Base-by-base conservation (phyloP, 148 eudicot species). In the Persicaria maculosa region DNA sequence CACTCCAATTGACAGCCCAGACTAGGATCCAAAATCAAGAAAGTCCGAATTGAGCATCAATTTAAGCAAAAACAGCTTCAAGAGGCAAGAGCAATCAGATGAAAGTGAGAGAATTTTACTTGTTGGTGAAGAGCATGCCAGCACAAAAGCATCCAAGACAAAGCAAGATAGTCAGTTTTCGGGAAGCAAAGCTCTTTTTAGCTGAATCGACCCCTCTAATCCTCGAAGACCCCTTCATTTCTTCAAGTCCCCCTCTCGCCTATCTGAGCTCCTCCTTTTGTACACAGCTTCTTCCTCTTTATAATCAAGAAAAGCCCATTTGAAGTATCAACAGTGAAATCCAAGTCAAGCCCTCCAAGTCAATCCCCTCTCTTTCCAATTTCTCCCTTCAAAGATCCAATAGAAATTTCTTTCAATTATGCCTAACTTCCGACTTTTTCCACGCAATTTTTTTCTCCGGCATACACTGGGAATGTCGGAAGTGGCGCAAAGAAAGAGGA, bases 81-180 rank as follows among this genome's bases (percentile, higher is more conserved):
- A 31, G 40, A 31, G 40, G 6, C 59, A 31, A 72, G 15, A 10
- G 16, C 25, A 71, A 16, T 65, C 72, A 64, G 31, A 25, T 43
- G 14, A 50, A n/a, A 74, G 20, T 44, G 72, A 74, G 47, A 50
- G 43, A 72, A 17, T 9, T 59, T 72, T 77, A 91, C 96, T 88
- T 89, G 89, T 82, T 90, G 5, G 93, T 90, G 82, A 90, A 93
- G 84, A 93, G 86, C 93, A 87, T 88, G 50, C 97, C 97, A 74
- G 82, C 84, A 79, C 88, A 93, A 79, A 93, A 93, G 78, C 96
- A 93, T 12, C 96, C 90, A 78, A 87, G 53, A 79, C 97, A 93
- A 16, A 90, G 83, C 72, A 93, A 43, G 79, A 93, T 16, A 50
- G 90, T 81, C 80, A 83, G 81, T 76, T 86, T 90, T 77, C 85